Evolutionary conservation across 1,139 yeast species (phyloP).

Genomic region (Blastobotrys aristatus): DNA sequence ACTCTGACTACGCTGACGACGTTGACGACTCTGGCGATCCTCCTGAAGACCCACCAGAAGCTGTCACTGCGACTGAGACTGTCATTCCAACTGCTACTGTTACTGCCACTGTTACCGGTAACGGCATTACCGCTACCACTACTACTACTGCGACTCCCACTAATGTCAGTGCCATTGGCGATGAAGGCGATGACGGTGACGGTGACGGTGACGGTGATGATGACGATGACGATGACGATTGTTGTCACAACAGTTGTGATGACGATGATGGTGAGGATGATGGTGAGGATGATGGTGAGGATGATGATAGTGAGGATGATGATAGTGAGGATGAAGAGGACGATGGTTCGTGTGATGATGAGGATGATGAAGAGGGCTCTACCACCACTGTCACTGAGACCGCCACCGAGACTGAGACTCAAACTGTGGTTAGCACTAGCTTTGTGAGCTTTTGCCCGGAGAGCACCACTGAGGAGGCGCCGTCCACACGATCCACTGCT

Average conservation of each 20-base stretch:
- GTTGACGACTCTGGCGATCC: not conserved
- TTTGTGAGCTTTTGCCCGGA: no score
- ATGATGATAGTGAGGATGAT: not conserved
- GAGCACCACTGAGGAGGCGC: no score
- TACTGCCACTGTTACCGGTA: not conserved
- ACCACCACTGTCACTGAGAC: not conserved
- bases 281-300: not conserved
- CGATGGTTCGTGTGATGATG: not conserved
- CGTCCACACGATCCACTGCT: no score
- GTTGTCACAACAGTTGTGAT: not conserved
- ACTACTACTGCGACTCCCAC: not conserved
- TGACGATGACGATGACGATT: conserved; percentile 1
- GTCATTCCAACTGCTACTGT: not conserved
- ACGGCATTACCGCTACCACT: not conserved
- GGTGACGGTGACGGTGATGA: not conserved
- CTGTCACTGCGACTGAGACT: not conserved
- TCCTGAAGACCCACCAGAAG: not conserved
- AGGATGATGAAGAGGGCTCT: not conserved
- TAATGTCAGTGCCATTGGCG: not conserved
- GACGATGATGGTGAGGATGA: conserved; percentile 2
- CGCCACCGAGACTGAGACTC: not conserved
- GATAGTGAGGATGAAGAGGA: conserved; percentile 3
- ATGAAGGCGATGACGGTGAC: conserved; percentile 1
- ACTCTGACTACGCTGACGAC: not conserved
- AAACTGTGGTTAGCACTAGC: not conserved